These are phyloP conservation scores for Edaphochlamys debaryana DNA, from an alignment of 139 green algal genomes.

Conservation along the genomic window DNA sequence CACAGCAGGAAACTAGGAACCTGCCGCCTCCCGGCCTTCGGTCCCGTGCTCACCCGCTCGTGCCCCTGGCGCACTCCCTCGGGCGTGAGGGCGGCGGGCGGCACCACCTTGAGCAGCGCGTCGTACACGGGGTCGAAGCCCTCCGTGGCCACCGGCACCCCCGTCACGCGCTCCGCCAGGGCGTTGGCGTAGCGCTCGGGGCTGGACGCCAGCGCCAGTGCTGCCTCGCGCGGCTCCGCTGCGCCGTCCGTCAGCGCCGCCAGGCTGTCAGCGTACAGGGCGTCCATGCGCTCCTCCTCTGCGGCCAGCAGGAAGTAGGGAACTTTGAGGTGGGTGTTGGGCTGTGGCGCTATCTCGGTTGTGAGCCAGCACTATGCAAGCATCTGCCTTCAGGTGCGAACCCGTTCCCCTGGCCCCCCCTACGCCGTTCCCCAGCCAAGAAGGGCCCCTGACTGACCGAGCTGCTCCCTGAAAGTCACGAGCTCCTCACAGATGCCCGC, in stretches of 20 bases:
- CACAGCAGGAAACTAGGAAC: no score
- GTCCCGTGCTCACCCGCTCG: constrained; percentile 3
- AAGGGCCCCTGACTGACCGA: neutral
- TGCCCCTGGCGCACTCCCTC: constrained; percentile 45
- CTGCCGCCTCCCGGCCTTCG: no score
- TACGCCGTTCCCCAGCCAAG: no score
- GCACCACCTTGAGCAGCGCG: constrained; percentile 46
- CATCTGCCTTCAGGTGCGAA: no score
- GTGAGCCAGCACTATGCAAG: no score
- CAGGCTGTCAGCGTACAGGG: constrained; percentile 31
- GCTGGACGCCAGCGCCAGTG: constrained; percentile 19
- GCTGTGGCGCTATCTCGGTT: no score
- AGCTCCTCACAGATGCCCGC: constrained; percentile 46
- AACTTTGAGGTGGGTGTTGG: no score
- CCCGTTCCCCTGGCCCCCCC: no score
- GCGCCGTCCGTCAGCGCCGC: neutral
- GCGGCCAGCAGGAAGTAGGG: neutral
- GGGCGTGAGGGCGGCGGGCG: constrained; percentile 58
- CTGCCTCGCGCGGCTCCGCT: neutral
- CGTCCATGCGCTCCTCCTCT: constrained; percentile 47
- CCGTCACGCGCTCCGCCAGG: constrained; percentile 55
- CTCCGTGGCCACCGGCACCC: constrained; percentile 21
- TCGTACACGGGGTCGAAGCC: constrained; percentile 57
- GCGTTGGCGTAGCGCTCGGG: constrained; percentile 46
- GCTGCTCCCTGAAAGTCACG: constrained; percentile 22